Conservation (phyloP, 805 yeast genomes). For the Komagataella mondaviorum region DNA sequence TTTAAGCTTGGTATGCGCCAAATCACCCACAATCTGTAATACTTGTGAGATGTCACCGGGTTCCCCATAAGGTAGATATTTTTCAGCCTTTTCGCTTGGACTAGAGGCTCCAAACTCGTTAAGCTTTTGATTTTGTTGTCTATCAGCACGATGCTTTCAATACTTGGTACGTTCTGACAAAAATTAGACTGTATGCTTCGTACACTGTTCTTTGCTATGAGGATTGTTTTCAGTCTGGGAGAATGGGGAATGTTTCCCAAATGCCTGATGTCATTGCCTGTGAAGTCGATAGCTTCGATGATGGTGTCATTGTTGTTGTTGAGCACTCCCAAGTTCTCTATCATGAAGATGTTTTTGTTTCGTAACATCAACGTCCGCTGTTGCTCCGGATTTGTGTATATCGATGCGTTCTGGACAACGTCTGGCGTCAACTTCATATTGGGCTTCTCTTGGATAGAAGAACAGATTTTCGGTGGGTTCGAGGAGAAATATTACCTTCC, state of each 20-base stretch:
- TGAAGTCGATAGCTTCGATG: conserved; percentile 52
- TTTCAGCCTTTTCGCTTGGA: conserved; percentile 25
- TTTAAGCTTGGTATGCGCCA: conserved; percentile 51
- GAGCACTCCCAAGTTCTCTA: conserved; percentile 29
- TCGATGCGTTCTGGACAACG: conserved; percentile 32
- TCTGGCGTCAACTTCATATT: conserved; percentile 46
- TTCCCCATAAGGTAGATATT: conserved; percentile 44
- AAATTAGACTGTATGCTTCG: conserved; percentile 22
- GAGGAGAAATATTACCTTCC: not conserved
- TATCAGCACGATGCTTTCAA: conserved; percentile 37
- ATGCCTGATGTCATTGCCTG: conserved; percentile 56
- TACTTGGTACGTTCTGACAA: conserved; percentile 24
- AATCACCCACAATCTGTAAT: conserved; percentile 49
- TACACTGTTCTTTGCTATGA: conserved; percentile 54
- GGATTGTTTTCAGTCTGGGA: conserved; percentile 31
- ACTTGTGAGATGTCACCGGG: conserved; percentile 30
- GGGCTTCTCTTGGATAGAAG: not conserved
- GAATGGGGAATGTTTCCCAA: conserved; percentile 36
- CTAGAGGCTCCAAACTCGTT: conserved; percentile 24
- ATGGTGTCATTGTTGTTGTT: conserved; percentile 16
- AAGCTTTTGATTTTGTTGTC: conserved; percentile 36
- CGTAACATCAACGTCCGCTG: conserved; percentile 28
- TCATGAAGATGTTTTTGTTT: conserved; percentile 22
- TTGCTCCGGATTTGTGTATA: conserved; percentile 31
- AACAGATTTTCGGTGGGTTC: not conserved